Evolutionary conservation across 331 rosid genomes (phyloP).

Genomic region (Pyracantha coccinea): DNA sequence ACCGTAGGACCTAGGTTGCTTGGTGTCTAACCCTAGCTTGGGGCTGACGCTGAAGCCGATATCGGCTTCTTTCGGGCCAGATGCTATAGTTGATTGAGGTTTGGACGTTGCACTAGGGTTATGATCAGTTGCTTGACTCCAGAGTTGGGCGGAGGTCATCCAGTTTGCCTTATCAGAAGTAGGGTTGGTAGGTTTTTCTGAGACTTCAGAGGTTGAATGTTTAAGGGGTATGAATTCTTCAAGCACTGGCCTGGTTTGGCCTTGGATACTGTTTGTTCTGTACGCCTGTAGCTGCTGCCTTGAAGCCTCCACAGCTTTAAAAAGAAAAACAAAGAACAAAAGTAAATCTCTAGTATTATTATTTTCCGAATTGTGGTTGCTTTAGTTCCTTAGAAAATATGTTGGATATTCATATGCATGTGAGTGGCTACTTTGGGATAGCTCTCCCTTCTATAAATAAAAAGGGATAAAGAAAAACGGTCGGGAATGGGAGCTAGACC

Average conservation of each 20-base stretch:
- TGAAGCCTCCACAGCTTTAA: conserved; percentile 68
- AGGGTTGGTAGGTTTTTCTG: conserved; percentile 41
- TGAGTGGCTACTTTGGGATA: conserved; percentile 1
- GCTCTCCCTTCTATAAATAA: conserved; percentile 22
- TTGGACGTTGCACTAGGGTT: conserved; percentile 34
- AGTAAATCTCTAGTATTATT: not conserved
- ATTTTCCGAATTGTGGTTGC: not conserved
- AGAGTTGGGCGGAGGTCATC: conserved; percentile 96
- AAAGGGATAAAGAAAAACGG: conserved; percentile 10
- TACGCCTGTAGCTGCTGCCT: conserved; percentile 64
- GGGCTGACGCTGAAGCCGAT: conserved; percentile 49
- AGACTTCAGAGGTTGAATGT: conserved; percentile 41
- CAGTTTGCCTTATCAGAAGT: conserved; percentile 75
- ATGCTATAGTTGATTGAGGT: conserved; percentile 16
- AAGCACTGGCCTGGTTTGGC: conserved; percentile 45
- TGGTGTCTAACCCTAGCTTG: conserved; percentile 45
- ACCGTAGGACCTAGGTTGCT: conserved; percentile 32
- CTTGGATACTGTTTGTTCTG: conserved; percentile 34
- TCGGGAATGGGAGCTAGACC: not conserved
- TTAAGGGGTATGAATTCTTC: conserved; percentile 96
- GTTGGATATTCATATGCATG: not conserved
- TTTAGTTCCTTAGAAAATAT: conserved; percentile 6
- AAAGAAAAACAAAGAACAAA: not conserved
- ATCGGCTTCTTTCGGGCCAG: conserved; percentile 30
- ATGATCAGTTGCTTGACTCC: conserved; percentile 70